A percentile compares a stretch with the other conserved stretches of the same genome.
phyloP scores from a whole-genome alignment of 495 filamentous ascomycete genomes.

The Chaetomium fimeti region DNA sequence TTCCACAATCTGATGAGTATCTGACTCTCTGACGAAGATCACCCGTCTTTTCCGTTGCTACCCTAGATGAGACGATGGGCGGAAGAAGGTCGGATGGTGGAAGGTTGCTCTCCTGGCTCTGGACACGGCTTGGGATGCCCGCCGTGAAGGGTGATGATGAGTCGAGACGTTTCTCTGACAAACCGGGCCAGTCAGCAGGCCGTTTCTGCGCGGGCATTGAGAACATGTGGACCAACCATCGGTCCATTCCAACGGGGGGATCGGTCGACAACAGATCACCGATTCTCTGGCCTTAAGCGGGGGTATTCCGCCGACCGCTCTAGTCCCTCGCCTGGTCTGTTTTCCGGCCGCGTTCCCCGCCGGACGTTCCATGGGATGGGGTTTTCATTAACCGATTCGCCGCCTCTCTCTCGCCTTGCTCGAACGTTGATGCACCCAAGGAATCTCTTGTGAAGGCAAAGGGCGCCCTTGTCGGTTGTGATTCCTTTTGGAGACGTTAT shows the following conservation, averaged over 20 bases:
- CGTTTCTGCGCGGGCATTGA: neutral
- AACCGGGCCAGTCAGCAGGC: neutral
- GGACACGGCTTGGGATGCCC: neutral
- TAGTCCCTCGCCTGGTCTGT: neutral
- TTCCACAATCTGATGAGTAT: neutral
- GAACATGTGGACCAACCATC: neutral
- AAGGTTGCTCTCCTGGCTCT: neutral
- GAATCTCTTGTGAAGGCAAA: neutral
- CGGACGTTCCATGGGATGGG: neutral
- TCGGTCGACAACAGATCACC: neutral
- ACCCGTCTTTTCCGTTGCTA: neutral
- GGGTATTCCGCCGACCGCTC: neutral
- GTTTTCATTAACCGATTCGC: no score
- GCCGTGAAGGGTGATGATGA: neutral
- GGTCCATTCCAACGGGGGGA: neutral
- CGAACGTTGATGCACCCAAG: neutral
- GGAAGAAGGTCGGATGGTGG: neutral
- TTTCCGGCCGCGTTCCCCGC: neutral
- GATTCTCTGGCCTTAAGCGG: neutral
- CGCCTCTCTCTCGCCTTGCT: neutral
- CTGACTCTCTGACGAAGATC: neutral
- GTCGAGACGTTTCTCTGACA: neutral
- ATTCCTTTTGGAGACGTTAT: neutral
- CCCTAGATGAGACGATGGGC: neutral
- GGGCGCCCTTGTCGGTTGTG: neutral